Percentiles rank a stretch among this genome's conserved stretches.
Conservation (phyloP, 106 monocot genomes). For the Dioscorea dumetorum region DNA sequence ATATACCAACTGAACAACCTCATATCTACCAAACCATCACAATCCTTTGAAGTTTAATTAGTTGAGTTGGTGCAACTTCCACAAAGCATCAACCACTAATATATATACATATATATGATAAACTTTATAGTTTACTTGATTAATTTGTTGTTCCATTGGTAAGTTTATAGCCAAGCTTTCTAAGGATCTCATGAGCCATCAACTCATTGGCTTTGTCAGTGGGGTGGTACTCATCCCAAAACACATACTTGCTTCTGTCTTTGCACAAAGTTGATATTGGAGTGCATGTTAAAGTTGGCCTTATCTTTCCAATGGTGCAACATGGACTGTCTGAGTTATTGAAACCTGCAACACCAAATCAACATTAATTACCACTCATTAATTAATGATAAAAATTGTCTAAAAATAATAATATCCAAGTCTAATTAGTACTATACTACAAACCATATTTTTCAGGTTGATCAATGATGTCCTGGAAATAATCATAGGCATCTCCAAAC, state of each 20-base stretch:
- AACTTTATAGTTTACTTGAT: neutral
- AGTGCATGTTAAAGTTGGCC: conserved; percentile 81
- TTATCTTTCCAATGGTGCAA: conserved; percentile 59
- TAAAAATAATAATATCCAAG: too few relatives aligned
- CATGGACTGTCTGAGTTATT: conserved; percentile 70
- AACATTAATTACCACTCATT: neutral
- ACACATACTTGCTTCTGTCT: conserved; percentile 87
- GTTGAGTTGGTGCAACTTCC: neutral
- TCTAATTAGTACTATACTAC: neutral
- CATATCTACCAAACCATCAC: too few relatives aligned
- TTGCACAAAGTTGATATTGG: conserved; percentile 72
- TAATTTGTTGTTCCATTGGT: conserved; percentile 6
- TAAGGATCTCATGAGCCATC: conserved; percentile 61
- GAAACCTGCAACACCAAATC: conserved; percentile 42
- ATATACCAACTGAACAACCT: too few relatives aligned
- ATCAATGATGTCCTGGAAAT: conserved; percentile 65
- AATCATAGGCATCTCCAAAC: conserved; percentile 75
- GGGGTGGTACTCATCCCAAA: conserved; percentile 99
- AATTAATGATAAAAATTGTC: too few relatives aligned
- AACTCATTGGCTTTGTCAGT: conserved; percentile 84
- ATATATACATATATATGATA: neutral
- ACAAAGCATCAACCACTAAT: neutral
- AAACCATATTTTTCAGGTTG: conserved; percentile 57
- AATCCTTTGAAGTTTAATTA: too few relatives aligned
- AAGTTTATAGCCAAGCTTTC: conserved; percentile 38